Evolutionary conservation across 176 grass and related monocot genomes (phyloP).

Genomic region (Chrysopogon serrulatus): DNA sequence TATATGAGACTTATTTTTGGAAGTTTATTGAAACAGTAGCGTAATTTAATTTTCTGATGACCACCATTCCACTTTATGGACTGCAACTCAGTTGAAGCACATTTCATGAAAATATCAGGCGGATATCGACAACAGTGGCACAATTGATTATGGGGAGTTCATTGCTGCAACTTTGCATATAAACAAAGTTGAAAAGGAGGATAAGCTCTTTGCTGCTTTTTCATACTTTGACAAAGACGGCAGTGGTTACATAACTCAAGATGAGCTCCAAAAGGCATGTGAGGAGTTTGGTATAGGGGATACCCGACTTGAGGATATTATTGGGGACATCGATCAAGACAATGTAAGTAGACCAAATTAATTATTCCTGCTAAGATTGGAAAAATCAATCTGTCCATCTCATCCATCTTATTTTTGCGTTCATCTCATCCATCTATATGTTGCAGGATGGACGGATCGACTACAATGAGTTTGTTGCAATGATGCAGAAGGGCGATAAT

Average conservation of each 20-base stretch:
- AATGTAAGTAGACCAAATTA: conserved; percentile 37
- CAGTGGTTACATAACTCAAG: conserved; percentile 80
- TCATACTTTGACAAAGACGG: conserved; percentile 73
- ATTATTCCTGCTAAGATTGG: background rate
- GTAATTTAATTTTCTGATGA: background rate
- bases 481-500: conserved; percentile 83
- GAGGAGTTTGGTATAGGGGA: conserved; percentile 78
- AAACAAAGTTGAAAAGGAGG: conserved; percentile 81
- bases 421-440: background rate
- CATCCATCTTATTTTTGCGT: background rate
- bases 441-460: conserved; percentile 68
- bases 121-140: conserved; percentile 75
- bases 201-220: conserved; percentile 70
- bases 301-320: conserved; percentile 66
- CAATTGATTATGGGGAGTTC: conserved; percentile 77
- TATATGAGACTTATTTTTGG: background rate
- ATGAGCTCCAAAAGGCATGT: conserved; percentile 75
- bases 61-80: conserved; percentile 5
- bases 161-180: conserved; percentile 80
- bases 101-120: conserved; percentile 48
- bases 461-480: conserved; percentile 75
- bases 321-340: conserved; percentile 69
- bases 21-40: background rate
- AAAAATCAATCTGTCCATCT: background rate
- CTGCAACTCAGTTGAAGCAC: background rate